Evolutionary conservation across 148 eudicot species (phyloP), one percentile per base, ranked within the genome.

Genomic region (Spergularia marina): DNA sequence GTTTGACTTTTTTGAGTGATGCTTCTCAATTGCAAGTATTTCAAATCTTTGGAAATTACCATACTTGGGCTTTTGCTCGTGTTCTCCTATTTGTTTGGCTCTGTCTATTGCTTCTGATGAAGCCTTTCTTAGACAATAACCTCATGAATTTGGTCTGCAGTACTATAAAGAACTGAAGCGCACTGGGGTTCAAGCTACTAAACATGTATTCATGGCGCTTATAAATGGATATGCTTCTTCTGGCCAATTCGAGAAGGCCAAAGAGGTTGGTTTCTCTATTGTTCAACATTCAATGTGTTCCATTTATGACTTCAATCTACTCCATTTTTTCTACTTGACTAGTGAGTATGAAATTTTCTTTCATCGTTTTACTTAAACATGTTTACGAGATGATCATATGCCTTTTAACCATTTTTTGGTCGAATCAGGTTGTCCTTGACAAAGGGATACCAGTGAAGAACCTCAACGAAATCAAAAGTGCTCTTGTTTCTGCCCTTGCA

Each of bases 201-300:
- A 86, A 76, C 82, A 86, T 70, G 73, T 90, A 71, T 89, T 68
- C 58, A 86, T 86, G 97, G 91, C 97, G 71, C 91, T 92, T 72
- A 83, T 90, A 80, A 88, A 95, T 75, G 96, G 90, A 65, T 95
- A 89, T 89, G 92, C 90, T 72, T 81, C 91, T 44, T 88, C 86
- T 82, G 96, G 97, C 41, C 85, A 81, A 63, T 84, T 87, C 76
- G 87, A 89, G 71, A 87, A 92, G 81, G 98, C 98, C 52, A 92
- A 89, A 85, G 78, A 89, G 98, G 98, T 93, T 82, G 54, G 47
- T 1, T 74, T 63, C 58, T 55, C 15, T 60, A 11, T 17, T 40
- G 11, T 57, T 16, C 18, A 56, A 25, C 51, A 54, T 66, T 20
- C 51, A 63, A 6, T 52, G 47, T 17, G 6, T 15, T 60, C 17